Percentiles rank a stretch among this genome's conserved stretches.
Evolutionary conservation across 768 basidiomycete species (phyloP).

Genomic region (Sarcodon sp.): DNA sequence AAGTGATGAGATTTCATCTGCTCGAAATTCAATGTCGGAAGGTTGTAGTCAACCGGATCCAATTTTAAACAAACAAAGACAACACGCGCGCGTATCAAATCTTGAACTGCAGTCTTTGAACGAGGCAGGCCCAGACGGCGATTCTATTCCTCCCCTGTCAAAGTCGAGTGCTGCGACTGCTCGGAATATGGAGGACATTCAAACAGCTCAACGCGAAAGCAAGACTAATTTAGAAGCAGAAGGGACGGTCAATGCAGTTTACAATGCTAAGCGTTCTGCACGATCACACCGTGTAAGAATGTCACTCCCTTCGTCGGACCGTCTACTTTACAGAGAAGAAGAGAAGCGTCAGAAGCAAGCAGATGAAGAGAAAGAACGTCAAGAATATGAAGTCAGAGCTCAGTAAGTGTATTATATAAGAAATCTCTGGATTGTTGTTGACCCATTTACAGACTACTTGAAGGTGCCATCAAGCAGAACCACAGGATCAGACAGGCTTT

Average conservation of each 20-base stretch:
- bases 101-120: background rate
- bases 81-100: background rate
- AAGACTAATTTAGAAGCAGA: too few species aligned
- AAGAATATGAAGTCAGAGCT: slow-evolving; percentile 47
- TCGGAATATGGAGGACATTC: too few species aligned
- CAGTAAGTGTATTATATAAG: slow-evolving; percentile 25
- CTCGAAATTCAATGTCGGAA: slow-evolving; percentile 32
- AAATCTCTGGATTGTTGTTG: slow-evolving; percentile 5
- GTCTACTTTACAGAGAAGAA: slow-evolving; percentile 14
- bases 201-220: too few species aligned
- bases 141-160: background rate
- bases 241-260: too few species aligned
- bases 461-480: slow-evolving; percentile 48
- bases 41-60: slow-evolving; percentile 5
- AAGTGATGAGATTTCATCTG: slow-evolving; percentile 40
- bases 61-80: background rate
- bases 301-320: slow-evolving; percentile 21
- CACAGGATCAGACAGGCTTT: slow-evolving; percentile 55
- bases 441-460: slow-evolving; percentile 35
- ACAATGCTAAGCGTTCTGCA: too few species aligned
- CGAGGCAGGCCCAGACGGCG: background rate
- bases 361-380: slow-evolving; percentile 33
- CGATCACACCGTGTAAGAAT: slow-evolving; percentile 8
- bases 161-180: too few species aligned
- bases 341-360: slow-evolving; percentile 24